phyloP scores from a whole-genome alignment of 2,329 filamentous ascomycete genomes.

The Neofusicoccum sp. region DNA sequence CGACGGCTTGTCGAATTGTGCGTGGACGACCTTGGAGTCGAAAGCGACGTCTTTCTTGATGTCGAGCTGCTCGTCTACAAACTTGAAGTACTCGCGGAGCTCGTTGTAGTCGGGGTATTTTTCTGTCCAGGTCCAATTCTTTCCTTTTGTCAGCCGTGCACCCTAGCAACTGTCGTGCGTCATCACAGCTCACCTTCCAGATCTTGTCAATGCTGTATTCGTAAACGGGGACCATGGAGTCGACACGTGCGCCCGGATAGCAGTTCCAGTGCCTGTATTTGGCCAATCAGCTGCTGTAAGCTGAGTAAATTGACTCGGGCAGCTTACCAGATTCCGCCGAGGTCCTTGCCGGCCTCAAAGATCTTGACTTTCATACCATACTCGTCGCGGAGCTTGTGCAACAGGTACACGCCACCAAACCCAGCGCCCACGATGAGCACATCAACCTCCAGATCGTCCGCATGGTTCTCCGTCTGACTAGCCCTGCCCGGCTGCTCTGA shows the following conservation, averaged over 20 bases:
- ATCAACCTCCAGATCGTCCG: slow-evolving; percentile 34
- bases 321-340: slow-evolving; percentile 41
- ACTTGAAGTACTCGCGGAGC: slow-evolving; percentile 58
- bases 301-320: background rate
- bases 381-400: slow-evolving; percentile 42
- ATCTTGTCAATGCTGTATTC: slow-evolving; percentile 49
- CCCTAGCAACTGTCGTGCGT: background rate
- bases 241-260: slow-evolving; percentile 48
- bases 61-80: slow-evolving; percentile 55
- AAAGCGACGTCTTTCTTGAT: slow-evolving; percentile 59
- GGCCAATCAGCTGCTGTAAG: background rate
- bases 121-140: slow-evolving; percentile 58
- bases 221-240: slow-evolving; percentile 48
- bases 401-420: slow-evolving; percentile 42
- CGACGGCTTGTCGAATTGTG: slow-evolving; percentile 49
- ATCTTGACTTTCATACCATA: slow-evolving; percentile 41
- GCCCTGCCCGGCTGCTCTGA: background rate
- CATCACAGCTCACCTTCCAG: slow-evolving; percentile 37
- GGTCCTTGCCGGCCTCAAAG: slow-evolving; percentile 39
- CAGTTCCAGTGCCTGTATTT: slow-evolving; percentile 40
- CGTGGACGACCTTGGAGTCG: slow-evolving; percentile 54
- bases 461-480: background rate
- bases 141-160: background rate
- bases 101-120: slow-evolving; percentile 55
- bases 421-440: slow-evolving; percentile 42